A percentile compares a stretch with the other conserved stretches of the same genome.
Conservation (phyloP, 2,329 filamentous ascomycete species). For the Lecanoromycetidae sp. region DNA sequence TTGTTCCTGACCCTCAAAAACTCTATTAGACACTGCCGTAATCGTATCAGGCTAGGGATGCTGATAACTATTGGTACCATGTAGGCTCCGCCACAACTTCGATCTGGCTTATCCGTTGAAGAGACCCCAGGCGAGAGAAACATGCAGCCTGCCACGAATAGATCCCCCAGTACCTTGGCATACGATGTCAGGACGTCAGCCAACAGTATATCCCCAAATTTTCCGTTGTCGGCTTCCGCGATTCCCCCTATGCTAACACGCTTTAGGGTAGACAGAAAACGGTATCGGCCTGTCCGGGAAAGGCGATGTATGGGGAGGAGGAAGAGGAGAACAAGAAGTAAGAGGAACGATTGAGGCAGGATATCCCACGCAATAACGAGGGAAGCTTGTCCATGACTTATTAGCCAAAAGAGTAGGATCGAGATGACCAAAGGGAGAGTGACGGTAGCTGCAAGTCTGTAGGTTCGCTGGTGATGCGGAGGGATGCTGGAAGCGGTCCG, state of each 20-base stretch:
- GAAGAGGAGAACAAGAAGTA: conserved; percentile 59
- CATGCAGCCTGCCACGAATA: conserved; percentile 87
- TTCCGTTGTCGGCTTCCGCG: conserved; percentile 74
- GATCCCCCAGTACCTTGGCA: conserved; percentile 77
- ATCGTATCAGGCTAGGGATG: conserved; percentile 69
- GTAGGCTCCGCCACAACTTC: conserved; percentile 65
- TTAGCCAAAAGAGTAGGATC: conserved; percentile 69
- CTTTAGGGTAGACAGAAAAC: conserved; percentile 62
- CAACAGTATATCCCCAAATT: conserved; percentile 85
- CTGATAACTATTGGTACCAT: conserved; percentile 76
- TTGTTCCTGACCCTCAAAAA: conserved; percentile 57
- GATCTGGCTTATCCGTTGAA: conserved; percentile 69
- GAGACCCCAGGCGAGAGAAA: conserved; percentile 60
- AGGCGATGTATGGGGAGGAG: conserved; percentile 57
- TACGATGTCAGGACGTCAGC: conserved; percentile 94
- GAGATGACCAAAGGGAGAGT: conserved; percentile 59
- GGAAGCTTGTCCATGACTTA: conserved; percentile 57
- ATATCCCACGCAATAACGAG: conserved; percentile 70
- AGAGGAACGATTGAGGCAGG: conserved; percentile 73
- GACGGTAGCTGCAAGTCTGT: conserved; percentile 69
- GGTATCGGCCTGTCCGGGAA: conserved; percentile 58
- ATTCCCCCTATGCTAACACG: conserved; percentile 76
- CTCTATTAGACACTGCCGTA: conserved; percentile 86
- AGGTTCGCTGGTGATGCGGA: conserved; percentile 69
- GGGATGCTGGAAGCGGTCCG: conserved; percentile 58